A percentile compares a stretch with the other conserved stretches of the same genome.
Evolutionary conservation across 2,329 filamentous ascomycete species (phyloP).

Genomic region (Monosporascus sp.): DNA sequence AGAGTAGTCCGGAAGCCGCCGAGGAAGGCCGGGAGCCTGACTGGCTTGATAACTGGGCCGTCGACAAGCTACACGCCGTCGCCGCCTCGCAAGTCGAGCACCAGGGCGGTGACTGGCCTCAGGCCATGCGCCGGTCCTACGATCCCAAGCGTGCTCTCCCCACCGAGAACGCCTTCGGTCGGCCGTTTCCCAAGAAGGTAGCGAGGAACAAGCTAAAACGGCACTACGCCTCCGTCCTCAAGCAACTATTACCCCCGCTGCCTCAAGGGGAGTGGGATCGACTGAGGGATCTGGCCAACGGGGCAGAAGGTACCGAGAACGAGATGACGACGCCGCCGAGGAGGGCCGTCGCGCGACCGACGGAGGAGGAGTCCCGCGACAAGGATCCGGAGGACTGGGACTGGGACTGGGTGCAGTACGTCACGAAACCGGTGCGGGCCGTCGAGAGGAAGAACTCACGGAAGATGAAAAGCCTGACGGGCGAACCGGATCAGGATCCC

Average conservation of each 20-base stretch:
- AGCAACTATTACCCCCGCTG: constrained; percentile 51
- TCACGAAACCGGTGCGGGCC: constrained; percentile 31
- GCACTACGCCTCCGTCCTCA: constrained; percentile 42
- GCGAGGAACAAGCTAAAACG: constrained; percentile 38
- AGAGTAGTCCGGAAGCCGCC: not conserved
- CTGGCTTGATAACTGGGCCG: constrained; percentile 48
- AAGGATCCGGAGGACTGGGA: not conserved
- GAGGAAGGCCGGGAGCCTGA: constrained; percentile 17
- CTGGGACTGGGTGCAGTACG: constrained; percentile 42
- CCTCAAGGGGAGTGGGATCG: constrained; percentile 50
- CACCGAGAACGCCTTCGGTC: constrained; percentile 45
- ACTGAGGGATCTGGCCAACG: constrained; percentile 42
- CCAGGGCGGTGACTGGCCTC: constrained; percentile 22
- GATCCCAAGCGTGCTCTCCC: constrained; percentile 35
- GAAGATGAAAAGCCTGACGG: constrained; percentile 31
- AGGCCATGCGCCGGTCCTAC: constrained; percentile 23
- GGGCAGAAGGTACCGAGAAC: constrained; percentile 27
- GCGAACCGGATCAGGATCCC: constrained; percentile 32
- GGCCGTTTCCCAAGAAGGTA: constrained; percentile 34
- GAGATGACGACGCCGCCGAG: constrained; percentile 35
- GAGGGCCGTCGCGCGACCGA: constrained; percentile 24
- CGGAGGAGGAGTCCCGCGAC: not conserved
- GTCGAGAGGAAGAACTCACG: constrained; percentile 34
- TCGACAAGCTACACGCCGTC: constrained; percentile 37
- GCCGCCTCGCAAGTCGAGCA: constrained; percentile 37